phyloP scores from a whole-genome alignment of 2,329 filamentous ascomycete genomes.

The Cordyceps militaris region DNA sequence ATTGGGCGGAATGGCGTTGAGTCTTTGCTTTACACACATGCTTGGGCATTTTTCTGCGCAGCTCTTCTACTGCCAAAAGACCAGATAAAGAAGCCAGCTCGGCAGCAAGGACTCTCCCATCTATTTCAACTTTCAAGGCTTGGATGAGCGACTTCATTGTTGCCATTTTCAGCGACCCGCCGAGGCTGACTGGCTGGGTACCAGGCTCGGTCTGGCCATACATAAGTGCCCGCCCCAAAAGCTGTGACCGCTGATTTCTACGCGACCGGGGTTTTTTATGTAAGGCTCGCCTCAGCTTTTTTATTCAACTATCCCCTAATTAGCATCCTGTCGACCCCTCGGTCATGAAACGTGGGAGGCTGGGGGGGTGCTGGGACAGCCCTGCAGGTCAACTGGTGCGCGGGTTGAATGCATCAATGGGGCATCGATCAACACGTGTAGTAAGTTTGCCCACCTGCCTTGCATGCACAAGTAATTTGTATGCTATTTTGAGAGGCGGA shows the following conservation, averaged over 20 bases:
- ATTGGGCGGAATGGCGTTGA: neutral
- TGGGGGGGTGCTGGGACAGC: neutral
- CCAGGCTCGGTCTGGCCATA: neutral
- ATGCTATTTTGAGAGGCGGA: neutral
- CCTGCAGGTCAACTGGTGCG: neutral
- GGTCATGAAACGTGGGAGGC: no score
- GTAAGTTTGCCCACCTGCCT: neutral
- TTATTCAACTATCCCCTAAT: no score
- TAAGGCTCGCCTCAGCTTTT: neutral
- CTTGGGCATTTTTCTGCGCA: no score
- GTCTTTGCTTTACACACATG: neutral
- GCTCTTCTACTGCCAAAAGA: no score
- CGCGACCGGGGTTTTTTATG: neutral
- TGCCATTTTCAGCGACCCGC: conserved; percentile 8
- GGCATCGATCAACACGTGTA: neutral
- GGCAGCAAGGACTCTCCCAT: no score
- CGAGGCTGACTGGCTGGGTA: conserved; percentile 5
- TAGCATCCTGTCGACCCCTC: no score
- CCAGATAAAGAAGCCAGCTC: no score
- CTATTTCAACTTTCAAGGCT: neutral
- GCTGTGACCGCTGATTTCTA: neutral
- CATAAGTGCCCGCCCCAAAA: neutral
- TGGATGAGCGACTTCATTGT: neutral
- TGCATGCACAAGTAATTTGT: neutral
- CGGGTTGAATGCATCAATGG: neutral